Percentiles rank a stretch among this genome's conserved stretches.
Conservation (phyloP, 495 filamentous ascomycete genomes). For the Bryoglossum gracile region DNA sequence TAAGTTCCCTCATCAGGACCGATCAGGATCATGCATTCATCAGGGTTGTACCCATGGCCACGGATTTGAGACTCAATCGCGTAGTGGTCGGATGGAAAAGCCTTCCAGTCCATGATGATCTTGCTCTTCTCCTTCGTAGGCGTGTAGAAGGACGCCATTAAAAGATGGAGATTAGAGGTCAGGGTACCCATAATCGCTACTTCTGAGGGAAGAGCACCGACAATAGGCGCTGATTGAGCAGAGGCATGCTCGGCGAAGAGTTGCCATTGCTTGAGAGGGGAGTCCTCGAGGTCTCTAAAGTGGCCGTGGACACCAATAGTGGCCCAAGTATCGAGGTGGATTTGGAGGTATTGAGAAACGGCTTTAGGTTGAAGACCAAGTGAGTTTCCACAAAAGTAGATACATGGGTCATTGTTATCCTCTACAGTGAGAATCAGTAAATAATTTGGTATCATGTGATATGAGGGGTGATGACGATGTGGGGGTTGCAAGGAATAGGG, state of each 20-base stretch:
- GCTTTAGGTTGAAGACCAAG: slow-evolving; percentile 80
- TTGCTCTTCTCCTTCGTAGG: slow-evolving; percentile 68
- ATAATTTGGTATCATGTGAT: too few species aligned
- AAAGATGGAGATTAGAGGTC: slow-evolving; percentile 81
- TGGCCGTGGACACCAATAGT: slow-evolving; percentile 88
- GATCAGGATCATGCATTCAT: slow-evolving; percentile 68
- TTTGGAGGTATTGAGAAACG: slow-evolving; percentile 59
- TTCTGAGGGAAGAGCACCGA: slow-evolving; percentile 70
- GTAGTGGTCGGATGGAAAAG: slow-evolving; percentile 96
- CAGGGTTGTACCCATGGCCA: slow-evolving; percentile 64
- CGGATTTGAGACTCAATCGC: slow-evolving; percentile 80
- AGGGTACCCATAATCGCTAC: slow-evolving; percentile 91
- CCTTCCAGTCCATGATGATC: slow-evolving; percentile 88
- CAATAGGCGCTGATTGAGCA: slow-evolving; percentile 60
- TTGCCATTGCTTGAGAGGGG: slow-evolving; percentile 34
- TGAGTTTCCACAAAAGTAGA: slow-evolving; percentile 94
- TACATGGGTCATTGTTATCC: too few species aligned
- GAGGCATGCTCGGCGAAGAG: slow-evolving; percentile 49
- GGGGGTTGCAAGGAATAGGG: slow-evolving; percentile 30
- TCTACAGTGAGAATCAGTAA: too few species aligned
- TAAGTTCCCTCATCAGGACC: slow-evolving; percentile 49
- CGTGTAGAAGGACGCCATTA: slow-evolving; percentile 87
- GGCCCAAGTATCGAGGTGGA: slow-evolving; percentile 81
- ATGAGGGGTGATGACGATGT: slow-evolving; percentile 18
- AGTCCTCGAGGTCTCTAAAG: slow-evolving; percentile 70